Conservation (phyloP, 2,329 filamentous ascomycete genomes). For the Colletotrichum cordylinicola region DNA sequence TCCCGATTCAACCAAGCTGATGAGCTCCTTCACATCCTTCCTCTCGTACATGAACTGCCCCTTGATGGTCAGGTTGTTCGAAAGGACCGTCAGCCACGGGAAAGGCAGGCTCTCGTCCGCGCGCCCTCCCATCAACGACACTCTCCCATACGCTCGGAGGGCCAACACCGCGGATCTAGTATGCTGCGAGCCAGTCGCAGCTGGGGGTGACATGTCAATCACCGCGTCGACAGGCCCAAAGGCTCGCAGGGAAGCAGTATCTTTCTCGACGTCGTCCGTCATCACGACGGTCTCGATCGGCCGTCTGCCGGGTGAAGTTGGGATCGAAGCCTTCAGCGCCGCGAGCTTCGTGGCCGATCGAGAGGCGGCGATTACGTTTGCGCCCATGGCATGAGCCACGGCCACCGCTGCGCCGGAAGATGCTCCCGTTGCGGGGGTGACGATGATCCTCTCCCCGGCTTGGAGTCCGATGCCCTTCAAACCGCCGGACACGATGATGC, state of each 20-base stretch:
- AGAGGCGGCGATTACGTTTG: background rate
- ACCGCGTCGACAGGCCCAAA: constrained; percentile 39
- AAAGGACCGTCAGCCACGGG: background rate
- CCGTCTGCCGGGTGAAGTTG: background rate
- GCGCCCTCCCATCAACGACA: background rate
- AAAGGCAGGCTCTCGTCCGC: constrained; percentile 35
- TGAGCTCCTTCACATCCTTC: constrained; percentile 35
- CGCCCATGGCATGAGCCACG: background rate
- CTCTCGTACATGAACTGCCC: constrained; percentile 47
- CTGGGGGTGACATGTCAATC: constrained; percentile 50
- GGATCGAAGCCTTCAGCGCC: background rate
- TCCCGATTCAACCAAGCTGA: constrained; percentile 45
- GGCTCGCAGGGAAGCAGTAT: constrained; percentile 35
- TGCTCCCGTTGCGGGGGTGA: background rate
- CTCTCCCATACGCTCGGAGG: constrained; percentile 31
- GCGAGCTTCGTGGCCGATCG: background rate
- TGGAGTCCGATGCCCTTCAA: background rate
- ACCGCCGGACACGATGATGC: background rate
- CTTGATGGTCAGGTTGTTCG: constrained; percentile 37
- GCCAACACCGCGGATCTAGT: constrained; percentile 37
- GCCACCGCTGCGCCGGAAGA: background rate
- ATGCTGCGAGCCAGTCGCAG: background rate
- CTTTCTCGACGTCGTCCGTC: constrained; percentile 41
- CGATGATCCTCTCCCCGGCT: background rate
- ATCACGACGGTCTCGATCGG: constrained; percentile 41